Base-by-base conservation (phyloP, 2,329 filamentous ascomycete species). In the Aspergillus latus region DNA sequence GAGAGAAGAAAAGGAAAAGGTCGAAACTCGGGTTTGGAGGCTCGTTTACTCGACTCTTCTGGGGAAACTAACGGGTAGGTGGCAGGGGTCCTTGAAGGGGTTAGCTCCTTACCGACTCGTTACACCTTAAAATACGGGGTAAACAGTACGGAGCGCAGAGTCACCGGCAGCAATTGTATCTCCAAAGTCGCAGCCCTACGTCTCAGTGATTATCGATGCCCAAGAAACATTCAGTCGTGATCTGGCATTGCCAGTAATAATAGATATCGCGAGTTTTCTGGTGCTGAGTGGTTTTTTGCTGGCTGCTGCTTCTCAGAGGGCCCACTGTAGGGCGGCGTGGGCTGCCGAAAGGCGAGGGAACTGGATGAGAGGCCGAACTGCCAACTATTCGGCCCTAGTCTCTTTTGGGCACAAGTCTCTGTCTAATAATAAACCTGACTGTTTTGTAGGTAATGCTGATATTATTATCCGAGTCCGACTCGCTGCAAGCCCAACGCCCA, bases 241-340 rank as follows among this genome's bases (percentile, higher is more conserved):
- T 21, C 16, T 36, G 40, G 40, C 40, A 32, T 42, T 50, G 49
- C 34, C 11, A 28, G 26, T 54, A 49, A 49, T 54, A 50, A 54
- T 54, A 49, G 47, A 36, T 13, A 50, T 42, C 44, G 16, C 8
- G 15, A 40, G 37, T 54, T 50, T 39, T 42, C 32, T 28, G 29
- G 13, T 8, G 47, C 39, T 47, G 48, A 40, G 56, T 59, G 47
- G 51, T 39, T 49, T 48, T 29, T 30, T 45, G 52, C 51, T 39
- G 37, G 26, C 51, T 39, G 5, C 10, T 11, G 34, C 34, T 47
- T 49, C 58, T 46, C 54, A 54, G 57, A 50, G 51, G 58, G 59
- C 58, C 63, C 63, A 64, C 63, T 49, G 60, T 55, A 52, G 52
- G 60, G 59, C 62, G 60, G 62, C 60, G 59, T 63, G 61, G 57